Conservation (phyloP, 2,329 filamentous ascomycete species). For the Gremmenia infestans region DNA sequence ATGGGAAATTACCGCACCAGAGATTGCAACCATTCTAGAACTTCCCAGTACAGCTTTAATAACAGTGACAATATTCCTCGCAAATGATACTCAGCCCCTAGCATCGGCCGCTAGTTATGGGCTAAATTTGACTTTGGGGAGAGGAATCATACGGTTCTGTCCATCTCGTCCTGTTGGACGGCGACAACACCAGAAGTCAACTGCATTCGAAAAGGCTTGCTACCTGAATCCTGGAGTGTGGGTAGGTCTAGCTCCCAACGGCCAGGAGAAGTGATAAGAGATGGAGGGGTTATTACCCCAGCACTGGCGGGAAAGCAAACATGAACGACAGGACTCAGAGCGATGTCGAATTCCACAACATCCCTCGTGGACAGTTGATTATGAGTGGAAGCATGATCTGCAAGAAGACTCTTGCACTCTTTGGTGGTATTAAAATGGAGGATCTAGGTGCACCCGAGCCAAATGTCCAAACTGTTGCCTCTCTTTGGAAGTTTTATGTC, state of each 20-base stretch:
- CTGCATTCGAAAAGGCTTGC: slow-evolving; percentile 4
- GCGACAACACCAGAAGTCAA: not conserved
- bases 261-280: slow-evolving; percentile 1
- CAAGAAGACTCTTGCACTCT: not conserved
- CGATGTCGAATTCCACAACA: not conserved
- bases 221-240: not conserved
- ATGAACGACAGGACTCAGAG: not conserved
- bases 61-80: not conserved
- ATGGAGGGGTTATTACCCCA: not conserved
- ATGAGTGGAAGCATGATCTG: not conserved
- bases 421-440: not conserved
- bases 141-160: slow-evolving; percentile 10
- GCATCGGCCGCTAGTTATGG: slow-evolving; percentile 1
- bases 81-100: not conserved
- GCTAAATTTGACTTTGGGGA: slow-evolving; percentile 7
- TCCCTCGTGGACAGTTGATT: not conserved
- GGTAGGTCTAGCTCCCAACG: slow-evolving; percentile 4
- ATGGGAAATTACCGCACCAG: not conserved
- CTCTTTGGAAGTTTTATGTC: not conserved
- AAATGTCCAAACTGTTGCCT: not conserved
- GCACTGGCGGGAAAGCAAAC: not conserved
- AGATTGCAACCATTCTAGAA: no score
- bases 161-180: not conserved
- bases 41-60: no score
- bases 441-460: not conserved